Evolutionary conservation across 352 stramenopile species (phyloP).

Genomic region (Phytophthora parvispora): DNA sequence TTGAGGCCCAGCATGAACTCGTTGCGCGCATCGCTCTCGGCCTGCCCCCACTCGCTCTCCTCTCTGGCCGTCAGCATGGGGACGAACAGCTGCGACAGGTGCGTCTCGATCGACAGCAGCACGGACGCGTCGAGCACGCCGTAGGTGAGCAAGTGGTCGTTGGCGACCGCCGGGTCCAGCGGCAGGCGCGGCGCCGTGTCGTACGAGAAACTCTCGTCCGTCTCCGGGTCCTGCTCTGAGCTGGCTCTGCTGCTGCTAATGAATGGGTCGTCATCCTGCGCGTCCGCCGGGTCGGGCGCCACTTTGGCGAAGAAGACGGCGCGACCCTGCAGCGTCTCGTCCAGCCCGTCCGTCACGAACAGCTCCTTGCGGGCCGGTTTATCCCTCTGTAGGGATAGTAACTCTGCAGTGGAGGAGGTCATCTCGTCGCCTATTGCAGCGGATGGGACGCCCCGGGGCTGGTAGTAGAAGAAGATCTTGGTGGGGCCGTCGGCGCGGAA

Average conservation of each 20-base stretch:
- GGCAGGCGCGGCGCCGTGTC: constrained; percentile 25
- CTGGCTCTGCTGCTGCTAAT: background rate
- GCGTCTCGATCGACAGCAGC: constrained; percentile 76
- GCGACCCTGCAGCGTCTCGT: constrained; percentile 69
- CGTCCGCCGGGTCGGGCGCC: constrained; percentile 18
- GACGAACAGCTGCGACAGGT: constrained; percentile 79
- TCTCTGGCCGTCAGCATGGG: constrained; percentile 52
- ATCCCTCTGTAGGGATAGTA: constrained; percentile 7
- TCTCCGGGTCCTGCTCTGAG: constrained; percentile 31
- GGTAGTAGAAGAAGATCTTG: constrained; percentile 89
- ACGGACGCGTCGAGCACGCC: constrained; percentile 79
- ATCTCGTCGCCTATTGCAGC: constrained; percentile 2
- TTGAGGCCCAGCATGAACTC: constrained; percentile 89
- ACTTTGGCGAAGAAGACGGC: constrained; percentile 87
- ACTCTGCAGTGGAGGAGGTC: constrained; percentile 18
- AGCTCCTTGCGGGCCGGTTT: constrained; percentile 55
- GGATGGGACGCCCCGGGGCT: constrained; percentile 37
- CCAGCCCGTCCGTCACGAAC: constrained; percentile 87
- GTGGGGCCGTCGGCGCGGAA: constrained; percentile 73
- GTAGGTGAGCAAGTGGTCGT: constrained; percentile 78
- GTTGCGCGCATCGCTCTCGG: constrained; percentile 68
- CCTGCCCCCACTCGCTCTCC: constrained; percentile 72
- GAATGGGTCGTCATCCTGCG: constrained; percentile 2
- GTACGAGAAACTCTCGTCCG: constrained; percentile 18
- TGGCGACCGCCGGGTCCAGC: constrained; percentile 70